A percentile compares a stretch with the other conserved stretches of the same genome.
Conservation (phyloP, 73 alveolate genomes). For the Vitrella brassicaformis region DNA sequence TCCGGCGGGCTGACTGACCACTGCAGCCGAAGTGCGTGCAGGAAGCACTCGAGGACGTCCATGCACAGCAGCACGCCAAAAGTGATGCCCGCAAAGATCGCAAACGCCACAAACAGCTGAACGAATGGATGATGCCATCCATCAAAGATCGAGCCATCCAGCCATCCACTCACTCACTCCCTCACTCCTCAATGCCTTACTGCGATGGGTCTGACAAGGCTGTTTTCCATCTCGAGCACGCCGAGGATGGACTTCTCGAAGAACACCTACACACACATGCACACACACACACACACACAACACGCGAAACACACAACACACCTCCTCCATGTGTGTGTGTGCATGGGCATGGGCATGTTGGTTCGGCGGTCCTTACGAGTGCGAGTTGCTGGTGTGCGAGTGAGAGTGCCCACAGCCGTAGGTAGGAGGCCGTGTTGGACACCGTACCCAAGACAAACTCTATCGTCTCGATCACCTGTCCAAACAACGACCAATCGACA, state of each 20-base stretch:
- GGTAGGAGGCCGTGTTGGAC: slow-evolving; percentile 93
- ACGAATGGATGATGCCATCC: not conserved
- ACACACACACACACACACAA: too few relatives aligned
- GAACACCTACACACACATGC: too few relatives aligned
- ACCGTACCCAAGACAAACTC: slow-evolving; percentile 93
- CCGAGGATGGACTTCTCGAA: slow-evolving; percentile 31
- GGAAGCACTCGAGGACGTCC: slow-evolving; percentile 88
- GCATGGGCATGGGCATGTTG: too few relatives aligned
- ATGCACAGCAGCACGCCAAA: slow-evolving; percentile 70
- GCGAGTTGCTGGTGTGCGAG: slow-evolving; percentile 92
- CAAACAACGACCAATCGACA: too few relatives aligned
- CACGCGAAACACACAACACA: too few relatives aligned
- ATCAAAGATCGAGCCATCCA: not conserved
- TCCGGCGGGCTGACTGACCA: too few relatives aligned
- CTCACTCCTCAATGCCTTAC: too few relatives aligned
- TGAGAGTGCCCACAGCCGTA: slow-evolving; percentile 96
- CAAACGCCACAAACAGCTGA: slow-evolving; percentile 40
- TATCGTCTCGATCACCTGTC: slow-evolving; percentile 83
- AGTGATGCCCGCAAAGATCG: slow-evolving; percentile 55
- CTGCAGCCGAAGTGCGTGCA: slow-evolving; percentile 77
- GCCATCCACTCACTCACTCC: not conserved
- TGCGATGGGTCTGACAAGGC: too few relatives aligned
- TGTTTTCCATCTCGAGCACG: too few relatives aligned
- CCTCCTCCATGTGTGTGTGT: too few relatives aligned
- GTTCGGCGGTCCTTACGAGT: slow-evolving; percentile 61